Conservation (phyloP, 176 grass and related monocot genomes). For the Oropetium thomaeum region DNA sequence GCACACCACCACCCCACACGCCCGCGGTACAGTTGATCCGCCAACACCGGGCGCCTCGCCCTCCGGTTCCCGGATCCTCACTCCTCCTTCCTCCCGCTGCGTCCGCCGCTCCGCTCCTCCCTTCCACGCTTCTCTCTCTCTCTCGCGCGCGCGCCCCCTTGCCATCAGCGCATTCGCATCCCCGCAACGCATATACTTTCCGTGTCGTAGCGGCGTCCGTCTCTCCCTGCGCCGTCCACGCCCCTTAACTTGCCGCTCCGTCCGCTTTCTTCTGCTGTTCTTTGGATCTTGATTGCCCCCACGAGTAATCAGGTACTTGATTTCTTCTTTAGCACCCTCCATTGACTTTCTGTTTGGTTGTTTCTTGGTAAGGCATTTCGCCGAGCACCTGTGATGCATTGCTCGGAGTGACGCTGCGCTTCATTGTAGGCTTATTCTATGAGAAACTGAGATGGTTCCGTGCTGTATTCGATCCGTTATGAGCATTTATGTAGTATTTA, state of each 20-base stretch:
- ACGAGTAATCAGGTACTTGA: constrained; percentile 25
- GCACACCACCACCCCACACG: constrained; percentile 21
- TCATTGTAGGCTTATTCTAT: neutral
- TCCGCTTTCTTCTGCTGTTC: neutral
- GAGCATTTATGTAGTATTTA: neutral
- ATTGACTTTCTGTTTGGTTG: neutral
- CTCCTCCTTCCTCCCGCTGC: constrained; percentile 15
- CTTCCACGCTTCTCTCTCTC: neutral
- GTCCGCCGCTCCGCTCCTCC: neutral
- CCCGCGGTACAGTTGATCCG: constrained; percentile 38
- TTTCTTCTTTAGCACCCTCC: neutral
- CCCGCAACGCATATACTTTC: constrained; percentile 42
- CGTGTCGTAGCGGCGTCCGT: constrained; percentile 13
- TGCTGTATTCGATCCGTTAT: neutral
- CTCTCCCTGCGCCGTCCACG: constrained; percentile 12
- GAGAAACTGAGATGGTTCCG: neutral
- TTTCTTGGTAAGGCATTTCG: constrained; percentile 41
- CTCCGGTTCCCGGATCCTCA: constrained; percentile 13
- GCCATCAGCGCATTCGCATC: constrained; percentile 14
- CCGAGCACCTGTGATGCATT: constrained; percentile 19
- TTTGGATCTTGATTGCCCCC: constrained; percentile 23
- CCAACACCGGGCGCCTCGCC: constrained; percentile 20
- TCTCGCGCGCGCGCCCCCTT: neutral
- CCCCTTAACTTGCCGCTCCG: neutral
- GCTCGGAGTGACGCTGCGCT: neutral